Evolutionary conservation across 163 green algal genomes (phyloP), one percentile per base, ranked within the genome.

Genomic region (Chloromonas sp.): DNA sequence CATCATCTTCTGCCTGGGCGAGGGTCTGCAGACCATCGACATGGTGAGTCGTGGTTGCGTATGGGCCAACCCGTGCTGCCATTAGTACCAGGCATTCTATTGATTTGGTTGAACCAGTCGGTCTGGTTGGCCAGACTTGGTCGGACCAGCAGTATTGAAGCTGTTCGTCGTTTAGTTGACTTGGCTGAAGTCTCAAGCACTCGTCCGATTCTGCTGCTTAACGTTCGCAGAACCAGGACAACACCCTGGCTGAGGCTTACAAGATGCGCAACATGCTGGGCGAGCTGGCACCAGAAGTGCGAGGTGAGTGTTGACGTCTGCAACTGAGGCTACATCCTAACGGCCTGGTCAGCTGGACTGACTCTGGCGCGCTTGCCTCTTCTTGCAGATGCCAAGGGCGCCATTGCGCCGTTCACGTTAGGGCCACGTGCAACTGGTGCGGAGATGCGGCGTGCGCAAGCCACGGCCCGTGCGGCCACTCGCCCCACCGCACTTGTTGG

Each of bases 1-100:
- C 3, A 91, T 95, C 85, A 95, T 96, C 81, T 98, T 98, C 87
- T 94, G 89, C 80, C 93, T 85, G 13, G 86, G 93, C 59, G 94
- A 98, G 86, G 88, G 89, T 36, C 78, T 98, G 77, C 94, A 98
- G 89, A 95, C 95, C 14, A 97, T 98, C 58, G 95, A 98, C 88
- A 86, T 88, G 78, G 36, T 36, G 36, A 36, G 36, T 36, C 36
- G 36, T 36, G 36, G 36, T 77, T 14, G 70, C 14, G 11, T 77
- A 36, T 77, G 70, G 70, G 11, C 70, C 70, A 77, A 77, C 14
- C 70, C 36, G 36, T 36, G 36, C 36, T 36, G 36, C 36, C 36
- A 36, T 36, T 36, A 36, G 36, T 36, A 36, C 36, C 36, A 36
- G 36, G 36, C 36, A 36, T 36, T 36, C 36, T 36, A 36, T 36